These are phyloP conservation scores for Podospora conica DNA, from an alignment of 495 filamentous ascomycete species.

Conservation along the genomic window DNA sequence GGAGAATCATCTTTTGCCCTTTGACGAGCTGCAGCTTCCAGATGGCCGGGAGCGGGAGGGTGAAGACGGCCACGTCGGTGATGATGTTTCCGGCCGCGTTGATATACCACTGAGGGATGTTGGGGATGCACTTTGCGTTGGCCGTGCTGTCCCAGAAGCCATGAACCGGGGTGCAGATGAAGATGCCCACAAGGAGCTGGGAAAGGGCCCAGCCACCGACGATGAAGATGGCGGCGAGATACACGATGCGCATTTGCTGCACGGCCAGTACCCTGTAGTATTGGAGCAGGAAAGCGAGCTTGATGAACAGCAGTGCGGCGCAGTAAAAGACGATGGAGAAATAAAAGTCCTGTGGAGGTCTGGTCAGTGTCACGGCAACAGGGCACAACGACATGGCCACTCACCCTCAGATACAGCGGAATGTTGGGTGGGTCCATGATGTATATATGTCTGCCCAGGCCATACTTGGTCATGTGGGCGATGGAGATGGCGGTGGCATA, in stretches of 20 bases:
- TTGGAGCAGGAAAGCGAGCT: slow-evolving; percentile 30
- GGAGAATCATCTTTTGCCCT: slow-evolving; percentile 27
- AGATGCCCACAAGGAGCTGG: slow-evolving; percentile 25
- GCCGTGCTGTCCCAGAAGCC: slow-evolving; percentile 24
- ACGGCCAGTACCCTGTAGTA: slow-evolving; percentile 33
- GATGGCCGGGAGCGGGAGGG: slow-evolving; percentile 29
- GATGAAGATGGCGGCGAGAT: slow-evolving; percentile 23
- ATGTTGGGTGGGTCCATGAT: slow-evolving; percentile 15
- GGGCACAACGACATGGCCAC: not conserved
- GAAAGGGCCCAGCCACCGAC: slow-evolving; percentile 27
- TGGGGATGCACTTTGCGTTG: slow-evolving; percentile 21
- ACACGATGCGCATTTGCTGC: slow-evolving; percentile 20
- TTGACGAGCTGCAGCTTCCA: slow-evolving; percentile 35
- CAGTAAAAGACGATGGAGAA: slow-evolving; percentile 33
- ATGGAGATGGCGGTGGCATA: slow-evolving; percentile 19
- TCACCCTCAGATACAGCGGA: slow-evolving; percentile 21
- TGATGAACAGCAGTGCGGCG: slow-evolving; percentile 21
- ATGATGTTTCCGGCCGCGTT: slow-evolving; percentile 35
- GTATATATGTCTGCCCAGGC: slow-evolving; percentile 21
- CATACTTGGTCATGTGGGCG: slow-evolving; percentile 22
- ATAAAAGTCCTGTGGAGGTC: slow-evolving; percentile 22
- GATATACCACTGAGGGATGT: slow-evolving; percentile 28
- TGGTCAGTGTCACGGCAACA: not conserved
- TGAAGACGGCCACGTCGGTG: slow-evolving; percentile 34
- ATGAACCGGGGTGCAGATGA: slow-evolving; percentile 25